These are phyloP conservation scores for Ceratocystis colombiana DNA, from an alignment of 2,329 filamentous ascomycete genomes.

Conservation along the genomic window DNA sequence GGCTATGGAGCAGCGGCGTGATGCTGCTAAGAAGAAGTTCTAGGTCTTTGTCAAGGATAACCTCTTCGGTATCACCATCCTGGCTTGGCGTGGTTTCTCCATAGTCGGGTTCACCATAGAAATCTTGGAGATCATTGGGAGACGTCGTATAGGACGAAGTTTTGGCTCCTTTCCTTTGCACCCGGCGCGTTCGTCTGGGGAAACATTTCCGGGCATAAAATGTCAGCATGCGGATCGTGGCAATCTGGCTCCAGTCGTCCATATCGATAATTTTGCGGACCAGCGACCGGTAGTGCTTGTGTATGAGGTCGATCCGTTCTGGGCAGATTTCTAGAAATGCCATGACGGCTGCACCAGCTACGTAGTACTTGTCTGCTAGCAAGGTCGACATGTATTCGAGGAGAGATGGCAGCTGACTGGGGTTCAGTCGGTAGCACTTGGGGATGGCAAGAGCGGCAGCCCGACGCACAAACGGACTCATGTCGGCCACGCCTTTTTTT, in stretches of 20 bases:
- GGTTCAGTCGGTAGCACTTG: conserved; percentile 89
- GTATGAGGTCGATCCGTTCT: conserved; percentile 75
- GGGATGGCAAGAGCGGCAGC: conserved; percentile 88
- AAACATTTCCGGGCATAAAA: conserved; percentile 82
- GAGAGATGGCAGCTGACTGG: conserved; percentile 71
- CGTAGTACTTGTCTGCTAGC: conserved; percentile 85
- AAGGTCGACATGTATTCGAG: conserved; percentile 69
- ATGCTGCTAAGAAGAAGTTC: conserved; percentile 69
- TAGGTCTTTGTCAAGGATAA: conserved; percentile 69
- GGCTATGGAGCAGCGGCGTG: conserved; percentile 76
- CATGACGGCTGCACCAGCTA: conserved; percentile 84
- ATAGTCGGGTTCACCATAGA: conserved; percentile 60
- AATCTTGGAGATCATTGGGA: conserved; percentile 50
- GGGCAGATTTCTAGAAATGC: conserved; percentile 87
- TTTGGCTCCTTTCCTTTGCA: conserved; percentile 26
- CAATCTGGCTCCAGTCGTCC: conserved; percentile 96
- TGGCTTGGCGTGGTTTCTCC: conserved; percentile 35
- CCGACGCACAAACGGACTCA: conserved; percentile 88
- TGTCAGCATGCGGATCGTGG: conserved; percentile 70
- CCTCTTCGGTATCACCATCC: conserved; percentile 41
- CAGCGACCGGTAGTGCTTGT: conserved; percentile 75
- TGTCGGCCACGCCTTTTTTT: conserved; percentile 84
- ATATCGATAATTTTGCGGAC: conserved; percentile 92
- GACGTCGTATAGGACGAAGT: conserved; percentile 34
- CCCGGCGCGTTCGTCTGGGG: conserved; percentile 54